Conservation (phyloP, 1,284 basidiomycete species). For the Trametes hirsuta region DNA sequence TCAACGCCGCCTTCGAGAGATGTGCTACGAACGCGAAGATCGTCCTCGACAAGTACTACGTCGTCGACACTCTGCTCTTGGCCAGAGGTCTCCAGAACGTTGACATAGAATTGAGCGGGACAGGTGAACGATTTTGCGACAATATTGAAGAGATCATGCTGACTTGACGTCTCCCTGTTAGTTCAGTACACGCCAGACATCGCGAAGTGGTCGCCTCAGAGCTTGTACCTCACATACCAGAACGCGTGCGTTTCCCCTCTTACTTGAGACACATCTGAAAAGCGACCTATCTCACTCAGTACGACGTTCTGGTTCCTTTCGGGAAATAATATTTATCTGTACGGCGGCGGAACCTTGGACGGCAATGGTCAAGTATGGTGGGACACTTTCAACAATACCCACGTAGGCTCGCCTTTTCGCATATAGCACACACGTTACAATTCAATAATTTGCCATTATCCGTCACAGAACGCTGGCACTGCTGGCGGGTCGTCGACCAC, state of each 20-base stretch:
- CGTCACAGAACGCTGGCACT: constrained; percentile 37
- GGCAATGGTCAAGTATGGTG: constrained; percentile 40
- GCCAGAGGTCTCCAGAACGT: constrained; percentile 43
- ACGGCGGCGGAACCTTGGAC: constrained; percentile 31
- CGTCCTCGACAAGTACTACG: constrained; percentile 40
- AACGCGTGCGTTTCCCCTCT: constrained; percentile 36
- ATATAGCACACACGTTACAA: neutral
- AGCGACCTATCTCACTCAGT: constrained; percentile 30
- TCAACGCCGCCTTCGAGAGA: constrained; percentile 36
- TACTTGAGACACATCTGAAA: neutral
- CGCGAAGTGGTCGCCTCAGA: constrained; percentile 48
- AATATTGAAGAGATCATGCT: neutral
- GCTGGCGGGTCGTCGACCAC: constrained; percentile 48
- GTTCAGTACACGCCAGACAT: constrained; percentile 48
- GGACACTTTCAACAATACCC: constrained; percentile 34
- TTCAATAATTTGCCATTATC: too few species aligned
- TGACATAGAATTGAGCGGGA: constrained; percentile 43
- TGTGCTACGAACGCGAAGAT: constrained; percentile 37
- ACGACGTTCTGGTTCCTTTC: constrained; percentile 53
- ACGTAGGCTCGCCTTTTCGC: constrained; percentile 20
- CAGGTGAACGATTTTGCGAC: constrained; percentile 20
- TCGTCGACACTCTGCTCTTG: constrained; percentile 45
- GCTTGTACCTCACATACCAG: constrained; percentile 46
- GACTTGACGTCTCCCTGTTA: neutral
- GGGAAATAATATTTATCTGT: constrained; percentile 47